Evolutionary conservation across 176 grass and related monocot genomes (phyloP).

Genomic region (Cymbopogon citratus): DNA sequence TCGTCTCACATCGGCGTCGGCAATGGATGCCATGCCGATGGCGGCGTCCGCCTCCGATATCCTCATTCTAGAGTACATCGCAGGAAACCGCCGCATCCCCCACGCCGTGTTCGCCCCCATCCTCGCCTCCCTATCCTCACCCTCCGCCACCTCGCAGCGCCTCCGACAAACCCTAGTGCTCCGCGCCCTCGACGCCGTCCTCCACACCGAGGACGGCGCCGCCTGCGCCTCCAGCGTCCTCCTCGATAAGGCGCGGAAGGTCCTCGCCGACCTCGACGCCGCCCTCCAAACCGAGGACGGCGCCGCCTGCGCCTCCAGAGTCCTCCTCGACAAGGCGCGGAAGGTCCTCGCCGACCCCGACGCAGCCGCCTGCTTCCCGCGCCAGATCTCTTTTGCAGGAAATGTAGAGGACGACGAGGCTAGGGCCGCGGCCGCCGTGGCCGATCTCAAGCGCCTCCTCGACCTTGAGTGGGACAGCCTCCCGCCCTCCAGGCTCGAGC

Average conservation of each 20-base stretch:
- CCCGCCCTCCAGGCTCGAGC: no score
- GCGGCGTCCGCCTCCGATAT: constrained; percentile 3
- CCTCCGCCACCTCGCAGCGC: constrained; percentile 16
- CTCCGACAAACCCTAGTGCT: constrained; percentile 28
- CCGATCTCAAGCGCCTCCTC: no score
- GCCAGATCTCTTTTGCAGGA: no score
- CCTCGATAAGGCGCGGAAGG: no score
- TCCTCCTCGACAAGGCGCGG: no score
- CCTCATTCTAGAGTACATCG: constrained; percentile 26
- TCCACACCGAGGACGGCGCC: background rate
- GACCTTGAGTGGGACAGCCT: no score
- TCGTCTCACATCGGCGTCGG: background rate
- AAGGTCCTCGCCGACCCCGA: no score
- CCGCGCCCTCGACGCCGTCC: constrained; percentile 17
- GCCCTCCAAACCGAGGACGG: background rate
- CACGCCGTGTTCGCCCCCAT: background rate
- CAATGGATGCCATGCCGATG: background rate
- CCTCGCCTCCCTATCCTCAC: background rate
- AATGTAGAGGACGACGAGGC: no score
- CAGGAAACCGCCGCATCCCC: constrained; percentile 25
- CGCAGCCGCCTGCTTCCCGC: no score
- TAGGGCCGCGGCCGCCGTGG: no score
- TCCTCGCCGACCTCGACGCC: no score
- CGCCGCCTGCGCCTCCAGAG: background rate
- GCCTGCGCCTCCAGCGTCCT: no score